phyloP scores from a whole-genome alignment of 148 eudicot genomes.

The Linanthus parryae region DNA sequence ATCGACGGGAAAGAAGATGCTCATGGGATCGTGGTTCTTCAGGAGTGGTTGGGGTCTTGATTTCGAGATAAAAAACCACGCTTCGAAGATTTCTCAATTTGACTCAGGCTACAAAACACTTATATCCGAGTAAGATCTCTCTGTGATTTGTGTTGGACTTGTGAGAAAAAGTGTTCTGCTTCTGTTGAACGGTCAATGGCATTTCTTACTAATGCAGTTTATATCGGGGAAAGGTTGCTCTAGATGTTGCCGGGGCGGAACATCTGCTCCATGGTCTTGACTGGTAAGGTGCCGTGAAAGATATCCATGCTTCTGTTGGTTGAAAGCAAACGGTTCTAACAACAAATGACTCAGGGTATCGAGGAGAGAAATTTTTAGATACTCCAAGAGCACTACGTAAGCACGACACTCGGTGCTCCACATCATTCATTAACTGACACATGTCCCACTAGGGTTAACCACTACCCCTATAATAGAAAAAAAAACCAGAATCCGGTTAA shows the following conservation, averaged over 20 bases:
- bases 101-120: constrained; percentile 67
- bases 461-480: too few relatives aligned
- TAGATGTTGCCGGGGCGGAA: constrained; percentile 90
- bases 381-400: too few relatives aligned
- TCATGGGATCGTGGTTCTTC: constrained; percentile 90
- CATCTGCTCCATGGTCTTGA: constrained; percentile 91
- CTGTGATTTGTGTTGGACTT: background rate
- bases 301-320: constrained; percentile 92
- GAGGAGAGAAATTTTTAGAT: too few relatives aligned
- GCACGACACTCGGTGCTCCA: too few relatives aligned
- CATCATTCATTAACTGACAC: too few relatives aligned
- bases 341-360: too few relatives aligned
- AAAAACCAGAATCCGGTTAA: too few relatives aligned
- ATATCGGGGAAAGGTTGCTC: constrained; percentile 91
- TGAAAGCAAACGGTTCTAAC: constrained; percentile 82
- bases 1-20: constrained; percentile 91
- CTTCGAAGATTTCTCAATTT: constrained; percentile 63
- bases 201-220: constrained; percentile 33
- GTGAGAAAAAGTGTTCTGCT: background rate
- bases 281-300: constrained; percentile 93
- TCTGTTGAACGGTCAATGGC: constrained; percentile 4
- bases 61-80: constrained; percentile 83
- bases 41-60: constrained; percentile 99
- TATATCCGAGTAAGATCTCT: constrained; percentile 60
- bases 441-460: too few relatives aligned